phyloP scores from a whole-genome alignment of 495 filamentous ascomycete species.

The Rusavskia elegans region DNA sequence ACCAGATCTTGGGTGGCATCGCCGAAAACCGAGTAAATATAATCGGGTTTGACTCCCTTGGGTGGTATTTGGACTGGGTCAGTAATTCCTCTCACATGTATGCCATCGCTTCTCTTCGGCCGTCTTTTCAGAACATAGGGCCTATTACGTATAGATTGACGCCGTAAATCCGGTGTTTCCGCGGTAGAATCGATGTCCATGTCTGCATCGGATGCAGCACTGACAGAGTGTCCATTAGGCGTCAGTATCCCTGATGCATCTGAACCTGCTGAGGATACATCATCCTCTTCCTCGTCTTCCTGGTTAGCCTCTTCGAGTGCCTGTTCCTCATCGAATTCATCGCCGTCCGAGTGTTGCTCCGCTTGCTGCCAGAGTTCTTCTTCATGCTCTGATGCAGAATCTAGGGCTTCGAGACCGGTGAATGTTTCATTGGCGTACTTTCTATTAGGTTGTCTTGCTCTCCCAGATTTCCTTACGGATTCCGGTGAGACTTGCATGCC shows the following conservation, averaged over 20 bases:
- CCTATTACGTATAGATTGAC: background rate
- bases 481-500: background rate
- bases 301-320: background rate
- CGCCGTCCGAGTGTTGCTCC: background rate
- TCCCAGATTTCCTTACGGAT: slow-evolving; percentile 12
- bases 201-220: slow-evolving; percentile 9
- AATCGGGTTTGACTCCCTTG: background rate
- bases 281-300: slow-evolving; percentile 2
- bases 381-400: slow-evolving; percentile 12
- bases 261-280: slow-evolving; percentile 8
- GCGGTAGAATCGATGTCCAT: background rate
- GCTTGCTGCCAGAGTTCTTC: background rate
- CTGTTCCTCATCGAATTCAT: slow-evolving; percentile 1
- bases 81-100: background rate
- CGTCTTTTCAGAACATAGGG: background rate
- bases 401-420: slow-evolving; percentile 8
- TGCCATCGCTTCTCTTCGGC: background rate
- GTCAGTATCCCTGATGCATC: slow-evolving; percentile 14
- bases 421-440: slow-evolving; percentile 11
- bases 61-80: background rate
- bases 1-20: slow-evolving; percentile 30
- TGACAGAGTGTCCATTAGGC: slow-evolving; percentile 11
- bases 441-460: slow-evolving; percentile 12
- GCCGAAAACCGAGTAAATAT: slow-evolving; percentile 12
- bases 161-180: background rate